Percentiles rank a stretch among this genome's conserved stretches.
Evolutionary conservation across 495 filamentous ascomycete species (phyloP).

Genomic region (Amphirosellinia nigrospora): DNA sequence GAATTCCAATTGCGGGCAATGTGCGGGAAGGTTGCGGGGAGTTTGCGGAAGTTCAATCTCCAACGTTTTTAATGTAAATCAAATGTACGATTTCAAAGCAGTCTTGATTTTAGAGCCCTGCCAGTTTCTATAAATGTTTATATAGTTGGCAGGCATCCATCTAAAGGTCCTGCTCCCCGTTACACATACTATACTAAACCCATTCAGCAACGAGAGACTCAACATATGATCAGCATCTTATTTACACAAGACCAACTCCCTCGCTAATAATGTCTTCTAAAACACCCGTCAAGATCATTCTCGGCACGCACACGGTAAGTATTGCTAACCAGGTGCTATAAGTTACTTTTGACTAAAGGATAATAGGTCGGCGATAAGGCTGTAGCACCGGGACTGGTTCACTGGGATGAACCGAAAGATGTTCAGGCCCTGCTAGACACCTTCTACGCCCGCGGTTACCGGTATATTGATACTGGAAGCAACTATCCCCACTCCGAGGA

Average conservation of each 20-base stretch:
- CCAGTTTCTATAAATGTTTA: too few relatives aligned
- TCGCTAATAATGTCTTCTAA: conserved; percentile 29
- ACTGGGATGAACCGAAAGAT: conserved; percentile 32
- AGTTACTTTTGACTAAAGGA: neutral
- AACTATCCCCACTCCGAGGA: conserved; percentile 35
- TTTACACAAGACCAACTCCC: neutral
- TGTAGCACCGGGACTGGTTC: conserved; percentile 12
- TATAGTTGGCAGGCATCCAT: neutral
- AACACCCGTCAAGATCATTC: conserved; percentile 27
- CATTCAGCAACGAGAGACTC: too few relatives aligned
- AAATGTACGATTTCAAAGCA: conserved; percentile 15
- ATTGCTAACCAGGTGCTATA: neutral
- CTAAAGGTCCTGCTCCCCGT: neutral
- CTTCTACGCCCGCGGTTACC: conserved; percentile 34
- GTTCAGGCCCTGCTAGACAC: conserved; percentile 31
- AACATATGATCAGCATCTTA: neutral
- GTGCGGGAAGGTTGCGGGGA: conserved; percentile 21
- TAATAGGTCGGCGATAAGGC: conserved; percentile 30
- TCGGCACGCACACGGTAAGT: conserved; percentile 27
- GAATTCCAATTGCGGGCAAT: conserved; percentile 1
- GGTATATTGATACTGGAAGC: conserved; percentile 38
- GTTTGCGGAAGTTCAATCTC: conserved; percentile 20
- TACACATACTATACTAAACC: too few relatives aligned
- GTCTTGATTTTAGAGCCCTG: too few relatives aligned
- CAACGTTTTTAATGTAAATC: neutral